These are phyloP conservation scores for Vanilla planifolia DNA, from an alignment of 106 monocot genomes.

Conservation along the genomic window DNA sequence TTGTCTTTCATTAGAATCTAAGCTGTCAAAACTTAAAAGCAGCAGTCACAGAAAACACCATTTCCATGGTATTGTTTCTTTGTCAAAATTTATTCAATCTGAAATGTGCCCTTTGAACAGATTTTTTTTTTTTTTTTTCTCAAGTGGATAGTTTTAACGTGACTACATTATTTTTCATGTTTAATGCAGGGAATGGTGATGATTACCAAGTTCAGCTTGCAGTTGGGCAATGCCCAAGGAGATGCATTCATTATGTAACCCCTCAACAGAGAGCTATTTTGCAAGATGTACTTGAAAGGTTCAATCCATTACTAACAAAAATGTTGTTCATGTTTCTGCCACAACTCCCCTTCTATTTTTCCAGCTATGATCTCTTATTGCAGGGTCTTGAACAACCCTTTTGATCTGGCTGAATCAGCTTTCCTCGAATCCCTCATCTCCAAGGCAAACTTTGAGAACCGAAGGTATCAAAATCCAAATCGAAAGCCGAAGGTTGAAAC, in stretches of 20 bases:
- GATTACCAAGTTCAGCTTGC: slow-evolving; percentile 75
- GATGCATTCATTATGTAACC: slow-evolving; percentile 89
- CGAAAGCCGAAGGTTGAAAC: neutral
- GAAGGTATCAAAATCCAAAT: slow-evolving; percentile 41
- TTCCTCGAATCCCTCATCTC: slow-evolving; percentile 61
- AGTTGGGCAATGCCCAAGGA: slow-evolving; percentile 83
- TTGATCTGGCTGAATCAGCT: slow-evolving; percentile 59
- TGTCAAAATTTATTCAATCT: no score
- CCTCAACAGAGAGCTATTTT: slow-evolving; percentile 70
- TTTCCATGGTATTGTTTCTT: no score
- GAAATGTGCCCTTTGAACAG: no score
- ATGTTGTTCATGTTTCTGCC: neutral
- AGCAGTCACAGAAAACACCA: no score
- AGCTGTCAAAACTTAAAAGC: no score
- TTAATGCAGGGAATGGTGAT: slow-evolving; percentile 38
- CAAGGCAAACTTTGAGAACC: slow-evolving; percentile 56
- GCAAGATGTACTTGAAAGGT: slow-evolving; percentile 75
- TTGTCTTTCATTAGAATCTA: no score
- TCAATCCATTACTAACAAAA: neutral
- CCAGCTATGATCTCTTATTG: neutral
- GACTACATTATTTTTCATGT: no score
- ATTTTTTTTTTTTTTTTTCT: no score
- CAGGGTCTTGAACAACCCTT: slow-evolving; percentile 48
- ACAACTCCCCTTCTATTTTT: neutral
- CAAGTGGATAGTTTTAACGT: no score